These are phyloP conservation scores for Zygosaccharomyces siamensis DNA, from an alignment of 805 yeast species.

Conservation along the genomic window DNA sequence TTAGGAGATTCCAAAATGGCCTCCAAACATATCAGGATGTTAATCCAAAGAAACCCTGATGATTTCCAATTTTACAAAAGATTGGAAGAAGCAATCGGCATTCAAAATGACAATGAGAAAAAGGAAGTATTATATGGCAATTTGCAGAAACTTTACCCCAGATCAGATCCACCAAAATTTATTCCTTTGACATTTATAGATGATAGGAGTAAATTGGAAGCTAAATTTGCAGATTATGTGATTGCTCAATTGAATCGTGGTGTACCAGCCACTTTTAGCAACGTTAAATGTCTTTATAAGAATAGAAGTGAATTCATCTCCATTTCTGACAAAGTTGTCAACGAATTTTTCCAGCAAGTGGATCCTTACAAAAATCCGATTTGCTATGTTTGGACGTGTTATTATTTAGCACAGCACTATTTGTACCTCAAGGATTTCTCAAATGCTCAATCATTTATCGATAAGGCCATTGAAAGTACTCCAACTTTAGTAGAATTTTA, in stretches of 20 bases:
- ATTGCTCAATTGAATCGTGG: conserved; percentile 63
- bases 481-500: conserved; percentile 84
- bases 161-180: conserved; percentile 71
- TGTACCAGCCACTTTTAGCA: conserved; percentile 85
- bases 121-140: conserved; percentile 61
- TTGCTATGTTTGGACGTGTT: conserved; percentile 56
- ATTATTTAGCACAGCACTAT: conserved; percentile 75
- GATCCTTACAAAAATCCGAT: conserved; percentile 34
- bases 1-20: conserved; percentile 61
- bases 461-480: conserved; percentile 61
- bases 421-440: conserved; percentile 50
- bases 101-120: conserved; percentile 41
- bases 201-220: conserved; percentile 43
- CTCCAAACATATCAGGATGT: conserved; percentile 56
- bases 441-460: conserved; percentile 53
- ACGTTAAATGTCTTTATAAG: conserved; percentile 74
- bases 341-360: conserved; percentile 40
- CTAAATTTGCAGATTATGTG: conserved; percentile 51
- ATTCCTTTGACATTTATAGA: conserved; percentile 72
- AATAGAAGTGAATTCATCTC: conserved; percentile 36
- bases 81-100: conserved; percentile 60
- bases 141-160: conserved; percentile 68
- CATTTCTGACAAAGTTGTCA: conserved; percentile 50
- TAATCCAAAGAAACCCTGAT: conserved; percentile 85
- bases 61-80: conserved; percentile 57